A percentile compares a stretch with the other conserved stretches of the same genome.
Evolutionary conservation across 768 basidiomycete genomes (phyloP).

Genomic region (Lactifluus pinguis): DNA sequence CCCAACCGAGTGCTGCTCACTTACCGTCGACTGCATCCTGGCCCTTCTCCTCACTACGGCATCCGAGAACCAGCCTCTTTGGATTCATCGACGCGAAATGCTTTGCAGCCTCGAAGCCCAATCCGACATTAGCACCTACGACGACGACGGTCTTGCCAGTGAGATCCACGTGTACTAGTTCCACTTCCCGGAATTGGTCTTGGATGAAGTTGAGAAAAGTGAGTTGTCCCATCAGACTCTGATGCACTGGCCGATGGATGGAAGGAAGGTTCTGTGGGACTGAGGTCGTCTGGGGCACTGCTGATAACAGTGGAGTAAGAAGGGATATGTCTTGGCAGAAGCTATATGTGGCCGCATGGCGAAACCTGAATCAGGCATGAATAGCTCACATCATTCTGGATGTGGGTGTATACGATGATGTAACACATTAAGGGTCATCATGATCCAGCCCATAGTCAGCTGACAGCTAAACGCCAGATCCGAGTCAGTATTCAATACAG

Average conservation of each 20-base stretch:
- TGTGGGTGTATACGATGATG: no score
- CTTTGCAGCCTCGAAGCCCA: no score
- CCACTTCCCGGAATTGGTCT: background rate
- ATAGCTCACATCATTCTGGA: no score
- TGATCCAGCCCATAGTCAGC: no score
- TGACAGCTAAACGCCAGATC: no score
- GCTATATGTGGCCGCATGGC: no score
- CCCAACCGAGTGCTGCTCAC: background rate
- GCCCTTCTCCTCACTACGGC: constrained; percentile 12
- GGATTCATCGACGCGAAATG: constrained; percentile 18
- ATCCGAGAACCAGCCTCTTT: constrained; percentile 12
- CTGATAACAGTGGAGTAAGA: no score
- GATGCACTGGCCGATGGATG: background rate
- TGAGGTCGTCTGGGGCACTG: no score
- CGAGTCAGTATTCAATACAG: no score
- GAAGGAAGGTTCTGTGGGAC: background rate
- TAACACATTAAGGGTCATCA: no score
- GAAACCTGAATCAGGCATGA: no score
- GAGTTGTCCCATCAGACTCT: constrained; percentile 4
- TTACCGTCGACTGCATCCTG: constrained; percentile 10
- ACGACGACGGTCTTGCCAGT: constrained; percentile 18
- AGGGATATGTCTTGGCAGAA: no score
- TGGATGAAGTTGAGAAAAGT: background rate
- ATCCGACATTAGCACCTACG: constrained; percentile 17
- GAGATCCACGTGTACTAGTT: constrained; percentile 7